These are phyloP conservation scores for Manihot esculenta DNA, from an alignment of 441 rosid genomes.

Conservation along the genomic window DNA sequence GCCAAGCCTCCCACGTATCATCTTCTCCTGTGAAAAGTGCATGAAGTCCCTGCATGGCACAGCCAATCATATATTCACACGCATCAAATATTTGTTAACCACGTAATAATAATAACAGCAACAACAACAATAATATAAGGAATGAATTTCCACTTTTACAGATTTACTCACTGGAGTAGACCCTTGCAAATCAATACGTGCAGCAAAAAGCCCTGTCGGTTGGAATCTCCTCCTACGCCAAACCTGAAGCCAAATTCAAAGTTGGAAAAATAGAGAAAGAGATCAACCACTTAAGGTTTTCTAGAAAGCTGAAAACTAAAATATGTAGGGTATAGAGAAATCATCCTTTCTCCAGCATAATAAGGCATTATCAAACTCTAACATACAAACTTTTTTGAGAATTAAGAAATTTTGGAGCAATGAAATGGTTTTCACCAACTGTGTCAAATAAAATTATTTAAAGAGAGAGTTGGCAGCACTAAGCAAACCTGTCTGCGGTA, in stretches of 20 bases:
- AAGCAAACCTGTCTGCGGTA: conserved; percentile 66
- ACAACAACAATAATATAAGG: too few relatives aligned
- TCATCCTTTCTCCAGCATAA: background rate
- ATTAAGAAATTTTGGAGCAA: background rate
- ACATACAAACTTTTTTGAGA: background rate
- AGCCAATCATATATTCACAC: conserved; percentile 19
- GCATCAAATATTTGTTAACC: conserved; percentile 10
- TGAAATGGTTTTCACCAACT: background rate
- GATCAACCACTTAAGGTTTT: background rate
- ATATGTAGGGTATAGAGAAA: background rate
- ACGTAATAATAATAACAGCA: background rate
- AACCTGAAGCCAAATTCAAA: conserved; percentile 53
- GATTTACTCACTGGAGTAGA: conserved; percentile 61
- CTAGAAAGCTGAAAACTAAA: background rate
- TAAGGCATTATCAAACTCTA: too few relatives aligned
- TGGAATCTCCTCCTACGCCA: conserved; percentile 97
- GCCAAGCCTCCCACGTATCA: conserved; percentile 98
- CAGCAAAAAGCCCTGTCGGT: conserved; percentile 96
- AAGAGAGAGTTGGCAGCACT: background rate
- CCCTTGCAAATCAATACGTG: conserved; percentile 94
- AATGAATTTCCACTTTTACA: conserved; percentile 12
- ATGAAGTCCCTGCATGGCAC: conserved; percentile 75
- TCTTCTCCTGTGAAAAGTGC: conserved; percentile 95
- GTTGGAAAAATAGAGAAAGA: conserved; percentile 11
- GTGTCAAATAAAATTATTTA: background rate